A percentile compares a stretch with the other conserved stretches of the same genome.
Conservation (phyloP, 257 asterid species). For the Hygrophila difformis region DNA sequence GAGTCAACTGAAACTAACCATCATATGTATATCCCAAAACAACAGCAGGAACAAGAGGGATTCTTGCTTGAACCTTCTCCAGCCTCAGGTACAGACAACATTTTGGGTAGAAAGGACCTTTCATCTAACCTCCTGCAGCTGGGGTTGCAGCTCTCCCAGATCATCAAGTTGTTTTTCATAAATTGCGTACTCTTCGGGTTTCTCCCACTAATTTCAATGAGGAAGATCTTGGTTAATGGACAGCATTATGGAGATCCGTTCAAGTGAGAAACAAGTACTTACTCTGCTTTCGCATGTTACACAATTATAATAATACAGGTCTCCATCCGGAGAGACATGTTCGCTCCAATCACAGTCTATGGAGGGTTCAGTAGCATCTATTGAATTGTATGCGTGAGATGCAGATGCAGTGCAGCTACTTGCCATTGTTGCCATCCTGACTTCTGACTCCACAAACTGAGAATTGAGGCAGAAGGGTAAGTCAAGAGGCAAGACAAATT, state of each 20-base stretch:
- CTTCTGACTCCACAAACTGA: constrained; percentile 42
- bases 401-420: constrained; percentile 22
- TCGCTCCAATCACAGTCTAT: constrained; percentile 90
- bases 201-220: constrained; percentile 64
- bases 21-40: constrained; percentile 4
- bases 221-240: constrained; percentile 19
- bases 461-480: constrained; percentile 14
- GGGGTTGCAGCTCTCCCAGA: constrained; percentile 27
- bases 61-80: constrained; percentile 1
- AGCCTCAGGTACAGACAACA: constrained; percentile 25
- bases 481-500: constrained; percentile 3
- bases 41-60: not conserved
- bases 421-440: constrained; percentile 26
- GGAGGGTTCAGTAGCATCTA: constrained; percentile 27
- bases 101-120: constrained; percentile 27
- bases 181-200: constrained; percentile 56
- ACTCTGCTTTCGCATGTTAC: constrained; percentile 79
- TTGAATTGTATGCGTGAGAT: constrained; percentile 24
- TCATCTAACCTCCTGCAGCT: constrained; percentile 25
- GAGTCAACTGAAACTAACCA: constrained; percentile 22
- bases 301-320: constrained; percentile 68
- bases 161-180: constrained; percentile 52
- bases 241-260: constrained; percentile 6
- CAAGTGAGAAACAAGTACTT: constrained; percentile 10
- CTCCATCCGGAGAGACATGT: constrained; percentile 82